These are phyloP conservation scores for Citrullus colocynthis DNA, from an alignment of 306 rosid genomes.

Conservation along the genomic window DNA sequence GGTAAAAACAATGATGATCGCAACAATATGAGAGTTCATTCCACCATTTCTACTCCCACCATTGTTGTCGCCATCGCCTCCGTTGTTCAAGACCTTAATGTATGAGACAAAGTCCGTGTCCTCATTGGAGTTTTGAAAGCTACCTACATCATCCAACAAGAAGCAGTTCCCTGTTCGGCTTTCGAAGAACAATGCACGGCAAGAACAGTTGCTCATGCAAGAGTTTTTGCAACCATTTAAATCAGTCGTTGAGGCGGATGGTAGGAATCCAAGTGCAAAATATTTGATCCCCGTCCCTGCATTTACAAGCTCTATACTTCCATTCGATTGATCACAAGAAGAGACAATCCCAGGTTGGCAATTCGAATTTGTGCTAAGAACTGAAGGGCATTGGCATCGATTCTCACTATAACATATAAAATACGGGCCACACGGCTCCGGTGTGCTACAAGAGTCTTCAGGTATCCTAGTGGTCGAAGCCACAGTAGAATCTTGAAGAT, in stretches of 20 bases:
- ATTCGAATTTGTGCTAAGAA: slow-evolving; percentile 35
- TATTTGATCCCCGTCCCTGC: slow-evolving; percentile 46
- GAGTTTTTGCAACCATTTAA: slow-evolving; percentile 44
- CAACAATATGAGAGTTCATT: slow-evolving; percentile 31
- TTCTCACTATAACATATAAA: slow-evolving; percentile 28
- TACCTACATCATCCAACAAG: slow-evolving; percentile 57
- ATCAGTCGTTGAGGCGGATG: slow-evolving; percentile 48
- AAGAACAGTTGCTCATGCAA: slow-evolving; percentile 58
- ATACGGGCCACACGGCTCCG: slow-evolving; percentile 64
- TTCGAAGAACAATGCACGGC: slow-evolving; percentile 74
- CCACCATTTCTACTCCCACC: slow-evolving; percentile 23
- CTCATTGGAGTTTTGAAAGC: slow-evolving; percentile 35
- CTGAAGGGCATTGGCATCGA: slow-evolving; percentile 66
- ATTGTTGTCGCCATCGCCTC: slow-evolving; percentile 12
- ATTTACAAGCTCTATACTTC: slow-evolving; percentile 22
- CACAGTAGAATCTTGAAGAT: slow-evolving; percentile 28
- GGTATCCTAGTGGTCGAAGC: slow-evolving; percentile 42
- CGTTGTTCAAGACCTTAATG: slow-evolving; percentile 39
- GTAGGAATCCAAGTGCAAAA: slow-evolving; percentile 51
- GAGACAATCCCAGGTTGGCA: slow-evolving; percentile 52
- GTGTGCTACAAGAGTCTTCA: slow-evolving; percentile 47
- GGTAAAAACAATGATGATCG: slow-evolving; percentile 37
- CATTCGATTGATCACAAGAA: slow-evolving; percentile 26
- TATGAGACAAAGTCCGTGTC: slow-evolving; percentile 50
- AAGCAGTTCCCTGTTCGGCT: slow-evolving; percentile 58